Conservation (phyloP, 2,329 filamentous ascomycete species). For the Microsporum canis region DNA sequence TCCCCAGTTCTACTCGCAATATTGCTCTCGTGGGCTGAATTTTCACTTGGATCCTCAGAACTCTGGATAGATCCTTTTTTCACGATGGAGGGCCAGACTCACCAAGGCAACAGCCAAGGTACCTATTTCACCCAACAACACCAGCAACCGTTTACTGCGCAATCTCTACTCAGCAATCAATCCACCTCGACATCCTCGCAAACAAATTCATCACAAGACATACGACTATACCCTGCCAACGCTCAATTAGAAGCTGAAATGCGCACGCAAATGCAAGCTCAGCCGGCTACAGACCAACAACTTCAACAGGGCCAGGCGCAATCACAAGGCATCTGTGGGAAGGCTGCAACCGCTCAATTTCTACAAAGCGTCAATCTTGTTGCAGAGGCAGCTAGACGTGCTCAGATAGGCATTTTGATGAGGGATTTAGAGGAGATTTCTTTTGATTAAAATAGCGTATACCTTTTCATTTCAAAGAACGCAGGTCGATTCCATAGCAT, state of each 20-base stretch:
- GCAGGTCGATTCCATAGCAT: neutral
- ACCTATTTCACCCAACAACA: neutral
- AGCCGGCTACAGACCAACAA: neutral
- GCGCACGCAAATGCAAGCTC: neutral
- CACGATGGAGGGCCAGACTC: neutral
- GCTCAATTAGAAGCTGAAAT: neutral
- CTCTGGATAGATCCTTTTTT: neutral
- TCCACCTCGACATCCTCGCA: neutral
- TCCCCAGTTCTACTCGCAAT: neutral
- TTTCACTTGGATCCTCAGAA: neutral
- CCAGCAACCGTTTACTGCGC: neutral
- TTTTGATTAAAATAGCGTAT: neutral
- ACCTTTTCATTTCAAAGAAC: neutral
- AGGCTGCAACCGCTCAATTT: slow-evolving; percentile 45
- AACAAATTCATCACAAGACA: neutral
- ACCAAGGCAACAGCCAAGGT: neutral
- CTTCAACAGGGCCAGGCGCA: neutral
- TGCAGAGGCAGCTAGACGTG: slow-evolving; percentile 84
- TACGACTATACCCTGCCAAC: neutral
- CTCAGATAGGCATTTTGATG: slow-evolving; percentile 80
- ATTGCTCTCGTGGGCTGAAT: neutral
- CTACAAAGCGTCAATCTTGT: slow-evolving; percentile 74
- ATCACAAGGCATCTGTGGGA: slow-evolving; percentile 5
- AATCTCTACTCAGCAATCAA: neutral
- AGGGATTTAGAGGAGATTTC: slow-evolving; percentile 57